Conservation (phyloP, 176 grass and related monocot genomes). For the Zoysia pacifica region DNA sequence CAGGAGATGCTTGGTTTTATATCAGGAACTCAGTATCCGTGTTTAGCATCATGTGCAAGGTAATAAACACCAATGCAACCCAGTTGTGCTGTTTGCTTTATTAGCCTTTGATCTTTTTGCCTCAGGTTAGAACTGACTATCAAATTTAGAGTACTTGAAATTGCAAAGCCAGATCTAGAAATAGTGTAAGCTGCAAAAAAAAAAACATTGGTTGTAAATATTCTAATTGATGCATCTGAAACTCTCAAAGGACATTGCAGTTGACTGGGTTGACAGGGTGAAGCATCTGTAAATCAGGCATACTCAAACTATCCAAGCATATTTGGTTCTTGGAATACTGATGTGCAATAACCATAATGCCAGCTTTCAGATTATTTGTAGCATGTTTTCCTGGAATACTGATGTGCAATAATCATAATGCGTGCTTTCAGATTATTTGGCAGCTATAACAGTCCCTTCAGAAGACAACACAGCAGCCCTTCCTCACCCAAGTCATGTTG, state of each 20-base stretch:
- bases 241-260: slow-evolving; percentile 7
- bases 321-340: slow-evolving; percentile 42
- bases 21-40: slow-evolving; percentile 2
- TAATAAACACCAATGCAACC: slow-evolving; percentile 25
- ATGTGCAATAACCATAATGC: slow-evolving; percentile 11
- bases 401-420: slow-evolving; percentile 12
- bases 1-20: slow-evolving; percentile 22
- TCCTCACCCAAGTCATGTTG: slow-evolving; percentile 17
- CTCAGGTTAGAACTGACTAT: slow-evolving; percentile 40
- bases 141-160: slow-evolving; percentile 36
- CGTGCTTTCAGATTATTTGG: slow-evolving; percentile 1
- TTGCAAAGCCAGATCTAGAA: slow-evolving; percentile 26
- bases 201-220: slow-evolving; percentile 48
- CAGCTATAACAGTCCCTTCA: slow-evolving; percentile 32
- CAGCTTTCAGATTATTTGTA: slow-evolving; percentile 14
- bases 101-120: slow-evolving; percentile 37
- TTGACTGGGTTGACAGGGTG: slow-evolving; percentile 41
- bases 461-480: slow-evolving; percentile 24
- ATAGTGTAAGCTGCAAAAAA: slow-evolving; percentile 38
- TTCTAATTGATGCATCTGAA: slow-evolving; percentile 25
- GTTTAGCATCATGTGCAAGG: slow-evolving; percentile 17
- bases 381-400: slow-evolving; percentile 42
- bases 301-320: slow-evolving; percentile 39
- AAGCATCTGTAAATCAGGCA: slow-evolving; percentile 37
- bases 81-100: slow-evolving; percentile 35